Evolutionary conservation across 345 rosid species (phyloP), one percentile per base, ranked within the genome.

Genomic region (Eutrema yunnanense): DNA sequence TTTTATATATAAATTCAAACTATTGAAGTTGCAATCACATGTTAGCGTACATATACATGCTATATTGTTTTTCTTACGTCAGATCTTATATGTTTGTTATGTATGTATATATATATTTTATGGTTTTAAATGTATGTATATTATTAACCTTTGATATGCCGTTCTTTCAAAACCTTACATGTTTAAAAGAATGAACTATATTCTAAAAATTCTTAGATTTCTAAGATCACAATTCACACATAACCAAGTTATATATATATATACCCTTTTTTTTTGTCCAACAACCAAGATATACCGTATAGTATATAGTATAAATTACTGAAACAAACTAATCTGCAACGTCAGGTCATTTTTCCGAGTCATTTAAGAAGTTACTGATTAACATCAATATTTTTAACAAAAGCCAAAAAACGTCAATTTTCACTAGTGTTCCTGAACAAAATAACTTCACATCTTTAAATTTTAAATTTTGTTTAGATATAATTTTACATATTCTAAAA

Each of bases 21-120:
- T 36, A 57, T 6, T 34, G 29, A 46, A 70, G 57, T 14, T 59
- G 74, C 50, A 59, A 37, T 40, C 60, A 71, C 74, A 49, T 51
- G 50, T 48, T 47, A 41, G 50, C 66, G 41, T 37, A 59, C 50
- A 59, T 58, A 9, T 29, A 36, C 67, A 70, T 49, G 59, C 37
- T 59, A 34, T 4, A 29, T 13, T 61, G 61, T 70, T 37, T 27
- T 66, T 58, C 40, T n/a, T 22, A 59, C 49, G 57, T 37, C 30
- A 70, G 14, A 58, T 36, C 13, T 32, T 11, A 41, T 44, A 29
- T 42, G 14, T 34, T 29, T 30, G 4, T 53, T 53, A 53, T 30
- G 2, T 51, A 8, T 0, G 9, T 2, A 9, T 13, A 22, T 30
- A 3, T 30, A 30, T 3, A 1, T 3, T 30, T 30, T 30, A 2